Base-by-base conservation (phyloP, 441 rosid genomes). In the Pelargonium fulgidum region DNA sequence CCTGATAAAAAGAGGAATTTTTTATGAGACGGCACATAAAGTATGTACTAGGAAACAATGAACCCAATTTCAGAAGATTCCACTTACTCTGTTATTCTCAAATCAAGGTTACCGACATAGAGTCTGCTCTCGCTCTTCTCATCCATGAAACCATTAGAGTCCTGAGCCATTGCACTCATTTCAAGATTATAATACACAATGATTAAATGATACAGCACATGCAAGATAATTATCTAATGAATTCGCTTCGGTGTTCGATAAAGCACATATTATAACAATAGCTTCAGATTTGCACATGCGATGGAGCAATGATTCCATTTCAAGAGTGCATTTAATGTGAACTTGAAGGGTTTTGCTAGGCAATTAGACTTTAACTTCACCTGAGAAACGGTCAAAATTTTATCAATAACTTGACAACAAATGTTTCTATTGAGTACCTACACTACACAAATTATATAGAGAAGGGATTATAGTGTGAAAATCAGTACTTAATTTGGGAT, bases 71-170 rank as follows among this genome's bases (percentile, higher is more conserved):
- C n/a, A 8, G 59, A 73, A 13, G 26, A 19, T 64, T 73, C 3
- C 65, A 26, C 93, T 79, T 83, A 90, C 96, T 92, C 98, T 36
- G 93, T 90, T 81, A 90, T 85, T 83, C 91, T 84, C 65, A 85
- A 76, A 77, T 90, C 98, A 26, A 92, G 89, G 77, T 92, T 92
- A 62, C 96, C 96, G 62, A 89, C 56, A 48, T 92, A 90, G 62
- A 92, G 84, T 75, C 93, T 85, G 79, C 84, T 82, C 72, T 85
- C 93, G 42, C 74, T 75, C 78, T 83, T 88, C 73, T 90, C 98
- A 79, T 84, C 93, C 13, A 73, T 48, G 67, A 77, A 77, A 74
- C 77, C 67, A 68, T 50, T 75, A 58, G 76, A 71, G 70, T 88
- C 91, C 96, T 92, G 88, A 81, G 39, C 13, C 71, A 73, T 67